phyloP scores from a whole-genome alignment of 768 basidiomycete genomes.

The Leccinum imitatum region DNA sequence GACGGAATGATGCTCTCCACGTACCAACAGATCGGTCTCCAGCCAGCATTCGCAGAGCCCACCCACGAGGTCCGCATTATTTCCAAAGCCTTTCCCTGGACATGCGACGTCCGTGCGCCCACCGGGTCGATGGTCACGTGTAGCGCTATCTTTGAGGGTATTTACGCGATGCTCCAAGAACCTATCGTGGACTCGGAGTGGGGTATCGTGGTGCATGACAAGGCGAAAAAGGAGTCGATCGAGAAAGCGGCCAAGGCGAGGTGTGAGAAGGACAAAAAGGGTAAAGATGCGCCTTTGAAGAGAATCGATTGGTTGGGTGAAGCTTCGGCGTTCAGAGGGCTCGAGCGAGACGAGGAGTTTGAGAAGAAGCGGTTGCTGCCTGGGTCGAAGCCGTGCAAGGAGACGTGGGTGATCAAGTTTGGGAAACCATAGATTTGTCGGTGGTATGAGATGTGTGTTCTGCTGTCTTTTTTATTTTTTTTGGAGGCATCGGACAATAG shows the following conservation, averaged over 20 bases:
- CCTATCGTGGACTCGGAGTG: slow-evolving; percentile 66
- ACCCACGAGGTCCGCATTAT: slow-evolving; percentile 47
- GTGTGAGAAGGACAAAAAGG: slow-evolving; percentile 30
- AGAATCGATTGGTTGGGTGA: slow-evolving; percentile 68
- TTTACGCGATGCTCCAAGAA: slow-evolving; percentile 50
- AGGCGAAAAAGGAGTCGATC: slow-evolving; percentile 42
- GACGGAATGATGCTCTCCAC: slow-evolving; percentile 43
- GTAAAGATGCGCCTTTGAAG: slow-evolving; percentile 38
- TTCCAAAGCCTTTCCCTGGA: slow-evolving; percentile 65
- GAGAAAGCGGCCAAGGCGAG: slow-evolving; percentile 54
- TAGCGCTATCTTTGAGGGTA: slow-evolving; percentile 52
- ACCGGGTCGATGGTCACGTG: slow-evolving; percentile 41
- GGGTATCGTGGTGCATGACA: slow-evolving; percentile 51
- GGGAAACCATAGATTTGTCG: slow-evolving; percentile 28
- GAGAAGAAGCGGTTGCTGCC: slow-evolving; percentile 51
- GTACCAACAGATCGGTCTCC: slow-evolving; percentile 38
- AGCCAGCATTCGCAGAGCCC: slow-evolving; percentile 39
- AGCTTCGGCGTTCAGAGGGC: slow-evolving; percentile 55
- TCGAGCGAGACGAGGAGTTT: slow-evolving; percentile 60
- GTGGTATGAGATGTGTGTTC: background rate
- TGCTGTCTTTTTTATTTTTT: background rate
- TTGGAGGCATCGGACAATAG: background rate
- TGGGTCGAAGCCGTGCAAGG: slow-evolving; percentile 38
- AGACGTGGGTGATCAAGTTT: slow-evolving; percentile 63
- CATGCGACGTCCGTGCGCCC: slow-evolving; percentile 49